Conservation (phyloP, 768 basidiomycete genomes). For the Russula foetens region DNA sequence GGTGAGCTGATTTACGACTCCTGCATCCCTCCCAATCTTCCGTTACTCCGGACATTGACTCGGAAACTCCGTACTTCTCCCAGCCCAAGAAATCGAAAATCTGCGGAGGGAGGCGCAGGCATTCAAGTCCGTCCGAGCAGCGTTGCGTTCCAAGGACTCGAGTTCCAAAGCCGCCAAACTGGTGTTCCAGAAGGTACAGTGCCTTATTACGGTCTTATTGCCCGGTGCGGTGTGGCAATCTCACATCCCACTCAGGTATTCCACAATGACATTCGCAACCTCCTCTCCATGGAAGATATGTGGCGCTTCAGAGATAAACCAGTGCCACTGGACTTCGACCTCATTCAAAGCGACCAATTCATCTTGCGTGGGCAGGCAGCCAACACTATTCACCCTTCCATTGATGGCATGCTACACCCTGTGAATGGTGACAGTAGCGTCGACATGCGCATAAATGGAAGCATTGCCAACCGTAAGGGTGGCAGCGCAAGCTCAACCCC, state of each 20-base stretch:
- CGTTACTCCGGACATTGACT: background rate
- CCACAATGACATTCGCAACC: conserved; percentile 75
- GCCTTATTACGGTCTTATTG: background rate
- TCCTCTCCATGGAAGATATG: conserved; percentile 94
- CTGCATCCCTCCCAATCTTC: background rate
- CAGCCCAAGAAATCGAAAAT: conserved; percentile 86
- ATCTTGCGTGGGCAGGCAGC: conserved; percentile 27
- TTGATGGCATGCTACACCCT: conserved; percentile 24
- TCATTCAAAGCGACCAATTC: conserved; percentile 60
- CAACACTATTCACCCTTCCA: background rate
- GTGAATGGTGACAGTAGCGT: conserved; percentile 15
- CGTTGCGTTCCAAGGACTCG: conserved; percentile 40
- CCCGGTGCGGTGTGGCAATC: background rate
- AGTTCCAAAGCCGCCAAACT: conserved; percentile 49
- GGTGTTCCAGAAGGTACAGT: conserved; percentile 76
- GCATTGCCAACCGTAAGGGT: conserved; percentile 17
- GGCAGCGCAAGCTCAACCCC: conserved; percentile 1
- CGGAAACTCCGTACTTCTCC: background rate
- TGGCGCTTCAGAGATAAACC: conserved; percentile 90
- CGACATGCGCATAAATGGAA: conserved; percentile 14
- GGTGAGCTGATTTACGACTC: conserved; percentile 36
- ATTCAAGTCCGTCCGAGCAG: conserved; percentile 71
- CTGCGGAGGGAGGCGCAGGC: conserved; percentile 85
- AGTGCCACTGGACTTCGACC: conserved; percentile 72
- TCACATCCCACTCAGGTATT: conserved; percentile 56